Conservation (phyloP, 2,329 filamentous ascomycete species). For the Fusarium sp. region DNA sequence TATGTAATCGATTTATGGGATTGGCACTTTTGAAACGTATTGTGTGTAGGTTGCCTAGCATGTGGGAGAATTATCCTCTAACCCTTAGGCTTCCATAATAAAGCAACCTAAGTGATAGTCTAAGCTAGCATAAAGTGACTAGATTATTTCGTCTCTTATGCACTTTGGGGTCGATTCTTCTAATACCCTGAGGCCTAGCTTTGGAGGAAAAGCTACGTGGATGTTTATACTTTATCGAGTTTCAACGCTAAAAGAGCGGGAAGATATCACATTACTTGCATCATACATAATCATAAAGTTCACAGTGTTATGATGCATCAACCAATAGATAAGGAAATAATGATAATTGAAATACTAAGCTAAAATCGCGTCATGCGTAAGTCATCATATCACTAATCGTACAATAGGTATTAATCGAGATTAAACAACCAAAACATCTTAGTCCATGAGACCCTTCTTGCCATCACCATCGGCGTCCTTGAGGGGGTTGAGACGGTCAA, state of each 20-base stretch:
- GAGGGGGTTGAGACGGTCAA: slow-evolving; percentile 39
- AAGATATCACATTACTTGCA: not conserved
- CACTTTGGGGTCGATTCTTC: not conserved
- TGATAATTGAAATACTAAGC: not conserved
- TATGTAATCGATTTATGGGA: not conserved
- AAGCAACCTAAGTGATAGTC: too few species aligned
- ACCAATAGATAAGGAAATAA: accelerated
- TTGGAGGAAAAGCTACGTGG: accelerated
- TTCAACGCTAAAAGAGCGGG: not conserved
- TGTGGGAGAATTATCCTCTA: too few species aligned
- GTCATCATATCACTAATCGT: slow-evolving; percentile 16
- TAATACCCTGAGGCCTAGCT: too few species aligned
- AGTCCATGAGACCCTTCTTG: slow-evolving; percentile 40
- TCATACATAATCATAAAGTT: not conserved
- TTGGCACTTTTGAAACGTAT: not conserved
- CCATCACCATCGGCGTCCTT: slow-evolving; percentile 43
- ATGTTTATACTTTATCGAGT: not conserved
- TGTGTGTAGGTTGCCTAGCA: not conserved
- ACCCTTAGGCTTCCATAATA: too few species aligned
- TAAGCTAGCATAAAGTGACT: too few species aligned
- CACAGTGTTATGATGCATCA: not conserved
- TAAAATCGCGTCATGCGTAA: slow-evolving; percentile 1
- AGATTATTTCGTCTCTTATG: too few species aligned
- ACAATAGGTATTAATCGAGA: slow-evolving; percentile 5
- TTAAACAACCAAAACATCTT: not conserved